phyloP scores from a whole-genome alignment of 805 yeast genomes.

The Candida pseudoglaebosa region DNA sequence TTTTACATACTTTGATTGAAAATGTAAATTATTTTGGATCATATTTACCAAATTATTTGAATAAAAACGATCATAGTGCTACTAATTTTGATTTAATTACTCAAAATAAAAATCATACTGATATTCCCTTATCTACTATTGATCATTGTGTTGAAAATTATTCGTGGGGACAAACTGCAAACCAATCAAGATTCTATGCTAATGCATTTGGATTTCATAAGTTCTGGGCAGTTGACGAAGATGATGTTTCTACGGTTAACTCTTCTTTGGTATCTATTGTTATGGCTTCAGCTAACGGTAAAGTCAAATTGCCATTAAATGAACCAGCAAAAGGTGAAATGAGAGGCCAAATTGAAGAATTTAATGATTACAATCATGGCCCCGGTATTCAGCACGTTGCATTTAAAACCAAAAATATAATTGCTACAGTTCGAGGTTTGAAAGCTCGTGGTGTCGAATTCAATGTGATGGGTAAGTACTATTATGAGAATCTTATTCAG shows the following conservation, averaged over 20 bases:
- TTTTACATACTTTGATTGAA: slow-evolving; percentile 66
- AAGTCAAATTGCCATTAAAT: slow-evolving; percentile 75
- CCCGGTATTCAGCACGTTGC: slow-evolving; percentile 89
- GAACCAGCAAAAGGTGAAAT: slow-evolving; percentile 72
- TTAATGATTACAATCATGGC: slow-evolving; percentile 67
- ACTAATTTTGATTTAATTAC: slow-evolving; percentile 8
- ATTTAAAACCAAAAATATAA: slow-evolving; percentile 56
- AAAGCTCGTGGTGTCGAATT: slow-evolving; percentile 65
- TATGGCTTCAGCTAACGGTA: slow-evolving; percentile 65
- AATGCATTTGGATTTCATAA: slow-evolving; percentile 66
- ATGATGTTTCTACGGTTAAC: slow-evolving; percentile 62
- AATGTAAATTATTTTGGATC: slow-evolving; percentile 35
- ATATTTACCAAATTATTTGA: slow-evolving; percentile 50
- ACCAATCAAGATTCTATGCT: slow-evolving; percentile 57
- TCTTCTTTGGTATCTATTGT: slow-evolving; percentile 73
- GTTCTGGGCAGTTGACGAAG: slow-evolving; percentile 84
- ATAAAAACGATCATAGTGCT: background rate
- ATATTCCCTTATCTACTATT: slow-evolving; percentile 41
- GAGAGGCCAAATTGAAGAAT: slow-evolving; percentile 80
- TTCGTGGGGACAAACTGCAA: slow-evolving; percentile 62
- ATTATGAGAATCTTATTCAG: slow-evolving; percentile 49
- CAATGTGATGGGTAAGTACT: slow-evolving; percentile 53
- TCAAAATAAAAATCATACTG: slow-evolving; percentile 17
- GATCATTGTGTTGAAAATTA: slow-evolving; percentile 85
- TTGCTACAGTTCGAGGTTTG: slow-evolving; percentile 52